Base-by-base conservation (phyloP, 805 yeast genomes). In the Saccharomyces eubayanus region DNA sequence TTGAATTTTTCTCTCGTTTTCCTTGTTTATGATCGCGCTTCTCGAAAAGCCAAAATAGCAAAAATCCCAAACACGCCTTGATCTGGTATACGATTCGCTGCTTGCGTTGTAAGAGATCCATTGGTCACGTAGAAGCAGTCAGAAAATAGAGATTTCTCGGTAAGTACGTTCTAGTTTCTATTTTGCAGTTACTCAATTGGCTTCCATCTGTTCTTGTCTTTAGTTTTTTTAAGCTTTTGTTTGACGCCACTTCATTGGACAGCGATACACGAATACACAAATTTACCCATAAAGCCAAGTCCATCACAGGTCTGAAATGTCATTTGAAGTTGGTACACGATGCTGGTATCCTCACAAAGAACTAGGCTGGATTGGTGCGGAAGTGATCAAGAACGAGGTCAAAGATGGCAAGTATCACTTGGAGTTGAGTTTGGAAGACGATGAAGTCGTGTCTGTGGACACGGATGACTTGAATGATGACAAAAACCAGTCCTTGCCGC, bases 291-390 rank as follows among this genome's bases (percentile, higher is more conserved):
- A 24, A 28, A 28, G 11, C 12, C 31, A 43, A 20, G 30, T 30
- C 28, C 14, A 31, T 36, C 4, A 36, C 43, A 16, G 43, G n/a
- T 21, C 12, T 16, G 16, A 11, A 16, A 56, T 54, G 57, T 65
- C 76, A 31, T 77, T 71, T 61, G 83, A 80, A 61, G 74, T 76
- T 36, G 85, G 84, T 61, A 79, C 84, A 65, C 85, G 88, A 61
- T 85, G 90, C 68, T 85, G 91, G 91, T 79, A 81, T 62, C 89
- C 88, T 9, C 86, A 83, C 65, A 83, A 80, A 50, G 74, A 75
- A 47, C 74, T 77, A 55, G 91, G 91, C 14, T 85, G 90, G 89
- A 71, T 84, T 9, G 90, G 89, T 28, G 85, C 81, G 46, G 83
- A 81, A 52, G 83, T 85, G 49, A 73, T 75, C 14, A 75, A 74